Base-by-base conservation (phyloP, 805 yeast genomes). In the Ogataea saltuana region DNA sequence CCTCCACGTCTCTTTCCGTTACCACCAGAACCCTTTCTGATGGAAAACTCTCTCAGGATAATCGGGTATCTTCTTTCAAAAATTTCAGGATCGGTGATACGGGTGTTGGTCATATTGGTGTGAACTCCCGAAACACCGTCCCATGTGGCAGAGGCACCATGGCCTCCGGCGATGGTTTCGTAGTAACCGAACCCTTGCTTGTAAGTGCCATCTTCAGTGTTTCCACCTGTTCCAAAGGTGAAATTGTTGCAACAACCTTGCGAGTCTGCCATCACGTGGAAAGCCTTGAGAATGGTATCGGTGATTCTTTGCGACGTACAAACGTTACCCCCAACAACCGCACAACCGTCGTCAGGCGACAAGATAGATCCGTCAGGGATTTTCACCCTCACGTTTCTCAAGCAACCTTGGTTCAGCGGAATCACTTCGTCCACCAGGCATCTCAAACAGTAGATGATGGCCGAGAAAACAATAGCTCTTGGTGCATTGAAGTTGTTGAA, bases 201-300 rank as follows among this genome's bases (percentile, higher is more conserved):
- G 63, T 73, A 69, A 48, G 78, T 56, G 59, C 81, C 69, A 65
- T 72, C 59, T 51, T 75, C 54, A 9, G 65, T 67, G 45, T 76
- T 75, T 35, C 88, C 91, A 48, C 83, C 87, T 20, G 76, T 78
- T 18, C 97, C 97, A 69, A 90, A 91, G 0, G 97, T 90, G 54
- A 91, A 79, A 65, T 91, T 93, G 65, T 93, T 91, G 63, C 96
- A 88, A 46, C 93, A 89, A 32, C 97, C 97, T 66, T 91, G 98
- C 1, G 97, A 89, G 51, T 89, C 97, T 2, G 97, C 97, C 70
- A 88, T 85, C 4, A 89, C 88, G 48, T 78, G 74, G 61, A 93
- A 89, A 0, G 98, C 93, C 55, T 83, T 83, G 57, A 91, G 71
- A 30, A 93, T 78, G 2, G 86, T 91, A 64, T 90, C 97, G 0